Evolutionary conservation across 2,329 filamentous ascomycete genomes (phyloP), one percentile per base, ranked within the genome.

Genomic region (Emergomyces pasteurianus): DNA sequence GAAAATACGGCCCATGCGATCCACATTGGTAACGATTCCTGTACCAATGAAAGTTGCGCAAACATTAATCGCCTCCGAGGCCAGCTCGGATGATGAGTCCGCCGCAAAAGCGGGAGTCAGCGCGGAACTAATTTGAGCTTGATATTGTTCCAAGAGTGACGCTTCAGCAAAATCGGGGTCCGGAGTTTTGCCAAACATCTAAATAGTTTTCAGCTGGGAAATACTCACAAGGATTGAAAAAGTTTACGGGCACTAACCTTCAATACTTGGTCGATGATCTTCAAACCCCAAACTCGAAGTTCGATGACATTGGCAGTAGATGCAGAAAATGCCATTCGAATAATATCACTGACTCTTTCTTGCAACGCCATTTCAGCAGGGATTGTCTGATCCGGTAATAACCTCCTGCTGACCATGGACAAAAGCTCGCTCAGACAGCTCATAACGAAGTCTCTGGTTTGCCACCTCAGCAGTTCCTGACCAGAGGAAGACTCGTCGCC

Each of bases 81-180:
- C 95, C 18, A 99, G 80, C 73, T 99, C 94, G 0, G 95, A 92
- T 0, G 92, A 96, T 0, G 94, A 99, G 73, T 99, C 94, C 3
- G 87, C 87, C 0, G 94, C 92, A 75, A 99, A 99, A 0, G 94
- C 95, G 3, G 94, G 94, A 0, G 95, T 99, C 63, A 99, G 80
- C 0, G 94, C 94, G 21, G 94, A 97, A 68, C 92, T 92, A 71
- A 99, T 99, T 71, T 99, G 94, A 5, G 94, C 94, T 74, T 99
- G 95, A 69, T 99, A 99, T 74, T 99, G 94, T 73, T 99, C 95
- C 3, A 99, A 81, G 18, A 99, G 81, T 75, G 95, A 95, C 0
- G 89, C 94, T 74, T 99, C 94, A n/a, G 92, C 85, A 70, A 99
- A 99, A 72, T 99, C 94, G 0, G 94, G 95, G 74, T 99, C 94